Evolutionary conservation across 176 grass and related monocot genomes (phyloP), one percentile per base, ranked within the genome.

Genomic region (Zea luxurians): DNA sequence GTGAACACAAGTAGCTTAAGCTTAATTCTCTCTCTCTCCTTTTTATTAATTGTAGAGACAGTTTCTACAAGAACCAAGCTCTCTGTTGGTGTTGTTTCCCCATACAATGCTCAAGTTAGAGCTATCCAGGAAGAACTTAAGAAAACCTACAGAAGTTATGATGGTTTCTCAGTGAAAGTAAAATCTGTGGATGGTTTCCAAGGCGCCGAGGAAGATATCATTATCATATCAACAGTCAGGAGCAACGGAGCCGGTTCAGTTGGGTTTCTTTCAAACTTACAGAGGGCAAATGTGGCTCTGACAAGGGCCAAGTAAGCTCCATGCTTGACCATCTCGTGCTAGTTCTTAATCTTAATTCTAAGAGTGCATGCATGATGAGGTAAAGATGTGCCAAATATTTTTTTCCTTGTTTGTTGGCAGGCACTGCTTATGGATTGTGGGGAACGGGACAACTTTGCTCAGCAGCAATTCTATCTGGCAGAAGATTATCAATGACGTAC

Each of bases 401-500:
- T 60, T 60, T 8, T 48, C 20, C 6, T 59, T 20, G 9, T 61
- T 61, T 61, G 52, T 10, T 34, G 0, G 9, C 58, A 27, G 20
- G 18, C 7, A 61, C 9, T 27, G 20, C 11, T 27, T 61, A 60
- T 61, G 58, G 58, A 61, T 34, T 21, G n/a, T 60, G 57, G 57
- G 55, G 16, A 61, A 61, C 1, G 18, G 58, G 20, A 61, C 20
- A 61, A 27, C 58, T 61, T 61, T 27, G 18, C 34, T 7, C 9
- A 61, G 20, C 18, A 61, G 20, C 18, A 61, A 4, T 61, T 34
- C 58, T 61, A 8, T 89, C 15, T 89, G 83, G 87, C 49, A 68
- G 50, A 68, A 89, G 17, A 73, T 89, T 27, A 55, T 85, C 3
- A 50, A 36, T 3, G 73, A 89, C 40, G 73, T 48, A 3, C 57